Conservation (phyloP, 1,139 yeast genomes). For the Casaregolazyma lundiana region DNA sequence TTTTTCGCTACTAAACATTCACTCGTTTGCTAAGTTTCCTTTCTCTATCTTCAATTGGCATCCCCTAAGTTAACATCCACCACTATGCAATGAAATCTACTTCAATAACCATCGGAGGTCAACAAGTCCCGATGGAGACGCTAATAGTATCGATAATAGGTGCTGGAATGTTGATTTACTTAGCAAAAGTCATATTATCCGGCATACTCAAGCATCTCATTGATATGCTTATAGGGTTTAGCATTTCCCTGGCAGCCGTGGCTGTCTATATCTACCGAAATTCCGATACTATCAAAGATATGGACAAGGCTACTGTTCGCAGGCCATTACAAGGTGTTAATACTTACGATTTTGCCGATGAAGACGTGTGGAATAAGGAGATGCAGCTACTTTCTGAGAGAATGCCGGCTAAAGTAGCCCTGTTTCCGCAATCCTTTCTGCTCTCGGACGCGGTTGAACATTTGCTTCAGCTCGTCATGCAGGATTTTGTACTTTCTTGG, state of each 20-base stretch:
- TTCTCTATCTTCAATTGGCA: constrained; percentile 4
- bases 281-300: constrained; percentile 15
- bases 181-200: constrained; percentile 19
- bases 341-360: constrained; percentile 21
- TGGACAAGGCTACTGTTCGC: constrained; percentile 7
- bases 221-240: constrained; percentile 21
- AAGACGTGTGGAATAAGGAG: constrained; percentile 22
- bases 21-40: not conserved
- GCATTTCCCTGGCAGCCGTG: constrained; percentile 18
- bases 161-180: constrained; percentile 19
- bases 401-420: constrained; percentile 21
- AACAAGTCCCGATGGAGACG: constrained; percentile 20
- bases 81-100: not conserved
- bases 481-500: constrained; percentile 68
- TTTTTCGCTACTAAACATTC: no score
- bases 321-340: constrained; percentile 11
- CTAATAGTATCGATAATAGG: constrained; percentile 18
- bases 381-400: constrained; percentile 20
- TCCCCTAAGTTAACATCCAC: not conserved
- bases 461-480: constrained; percentile 48
- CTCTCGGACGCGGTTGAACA: constrained; percentile 52
- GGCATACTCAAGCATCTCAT: constrained; percentile 20
- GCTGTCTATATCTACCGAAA: constrained; percentile 17
- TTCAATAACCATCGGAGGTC: constrained; percentile 14
- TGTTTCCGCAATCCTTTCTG: constrained; percentile 48